Evolutionary conservation across 2,329 filamentous ascomycete genomes (phyloP).

Genomic region (Neofusicoccum kwambonambiense): DNA sequence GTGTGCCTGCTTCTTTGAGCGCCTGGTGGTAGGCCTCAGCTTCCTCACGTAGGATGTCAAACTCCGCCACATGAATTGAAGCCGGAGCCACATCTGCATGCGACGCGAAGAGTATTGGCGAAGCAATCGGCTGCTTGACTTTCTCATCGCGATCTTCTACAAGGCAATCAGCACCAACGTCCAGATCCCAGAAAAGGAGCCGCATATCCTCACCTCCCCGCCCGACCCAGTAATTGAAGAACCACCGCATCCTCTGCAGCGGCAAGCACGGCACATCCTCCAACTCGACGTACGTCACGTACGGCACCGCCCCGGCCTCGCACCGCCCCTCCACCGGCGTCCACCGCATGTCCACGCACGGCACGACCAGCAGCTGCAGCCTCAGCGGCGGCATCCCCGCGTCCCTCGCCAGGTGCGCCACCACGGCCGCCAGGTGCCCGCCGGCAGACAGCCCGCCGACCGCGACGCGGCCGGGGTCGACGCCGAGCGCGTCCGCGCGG

Average conservation of each 20-base stretch:
- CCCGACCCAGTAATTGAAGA: background rate
- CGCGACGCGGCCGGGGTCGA: conserved; percentile 29
- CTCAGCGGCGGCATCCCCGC: background rate
- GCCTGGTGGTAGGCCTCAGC: conserved; percentile 28
- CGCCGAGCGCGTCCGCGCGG: conserved; percentile 18
- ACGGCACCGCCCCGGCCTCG: conserved; percentile 22
- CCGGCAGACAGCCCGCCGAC: conserved; percentile 34
- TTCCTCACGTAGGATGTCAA: conserved; percentile 35
- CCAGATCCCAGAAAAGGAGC: no score
- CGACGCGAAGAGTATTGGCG: background rate
- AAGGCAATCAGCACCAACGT: background rate
- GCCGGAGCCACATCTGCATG: background rate
- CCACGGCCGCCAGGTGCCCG: conserved; percentile 16
- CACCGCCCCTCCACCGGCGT: conserved; percentile 26
- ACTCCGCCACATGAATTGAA: conserved; percentile 35
- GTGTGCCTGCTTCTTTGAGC: conserved; percentile 10
- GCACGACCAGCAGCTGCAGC: conserved; percentile 28
- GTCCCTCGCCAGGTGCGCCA: no score
- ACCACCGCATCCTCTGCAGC: background rate
- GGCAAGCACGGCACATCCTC: background rate
- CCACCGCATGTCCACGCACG: conserved; percentile 27
- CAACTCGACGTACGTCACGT: background rate
- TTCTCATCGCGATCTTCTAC: background rate
- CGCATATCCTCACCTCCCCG: background rate
- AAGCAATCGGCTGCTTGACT: background rate